These are phyloP conservation scores for Blumeria graminis DNA, from an alignment of 2,329 filamentous ascomycete genomes.

Conservation along the genomic window DNA sequence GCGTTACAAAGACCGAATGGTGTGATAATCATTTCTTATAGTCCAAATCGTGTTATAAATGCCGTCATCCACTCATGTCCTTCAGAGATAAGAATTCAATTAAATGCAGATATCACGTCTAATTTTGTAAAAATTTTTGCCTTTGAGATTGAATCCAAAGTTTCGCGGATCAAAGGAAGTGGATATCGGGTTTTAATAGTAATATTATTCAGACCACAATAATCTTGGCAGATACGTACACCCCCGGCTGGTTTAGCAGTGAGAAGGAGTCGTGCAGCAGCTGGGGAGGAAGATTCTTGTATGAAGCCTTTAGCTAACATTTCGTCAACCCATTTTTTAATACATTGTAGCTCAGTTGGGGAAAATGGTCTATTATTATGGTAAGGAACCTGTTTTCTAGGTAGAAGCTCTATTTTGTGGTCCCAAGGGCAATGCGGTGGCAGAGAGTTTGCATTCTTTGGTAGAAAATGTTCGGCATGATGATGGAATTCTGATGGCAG, in stretches of 20 bases:
- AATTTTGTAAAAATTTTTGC: conserved; percentile 2
- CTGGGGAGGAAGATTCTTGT: neutral
- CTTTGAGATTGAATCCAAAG: neutral
- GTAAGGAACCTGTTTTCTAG: neutral
- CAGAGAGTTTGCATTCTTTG: neutral
- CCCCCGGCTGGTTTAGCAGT: neutral
- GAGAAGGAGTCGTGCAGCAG: neutral
- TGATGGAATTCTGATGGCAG: neutral
- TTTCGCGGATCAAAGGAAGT: neutral
- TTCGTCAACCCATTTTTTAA: neutral
- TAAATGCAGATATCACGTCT: conserved; percentile 3
- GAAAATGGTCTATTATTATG: neutral
- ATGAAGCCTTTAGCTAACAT: neutral
- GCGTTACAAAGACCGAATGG: neutral
- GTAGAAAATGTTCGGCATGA: neutral
- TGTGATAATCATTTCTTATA: neutral
- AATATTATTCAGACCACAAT: neutral
- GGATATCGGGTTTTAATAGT: neutral
- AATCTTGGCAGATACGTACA: neutral
- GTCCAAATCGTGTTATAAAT: neutral
- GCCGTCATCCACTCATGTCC: conserved; percentile 7
- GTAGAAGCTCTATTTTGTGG: neutral
- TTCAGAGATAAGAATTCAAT: conserved; percentile 3
- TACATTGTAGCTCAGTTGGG: neutral
- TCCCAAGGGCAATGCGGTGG: neutral